Conservation (phyloP, 1,139 yeast genomes). For the Yamadazyma membranifaciens region DNA sequence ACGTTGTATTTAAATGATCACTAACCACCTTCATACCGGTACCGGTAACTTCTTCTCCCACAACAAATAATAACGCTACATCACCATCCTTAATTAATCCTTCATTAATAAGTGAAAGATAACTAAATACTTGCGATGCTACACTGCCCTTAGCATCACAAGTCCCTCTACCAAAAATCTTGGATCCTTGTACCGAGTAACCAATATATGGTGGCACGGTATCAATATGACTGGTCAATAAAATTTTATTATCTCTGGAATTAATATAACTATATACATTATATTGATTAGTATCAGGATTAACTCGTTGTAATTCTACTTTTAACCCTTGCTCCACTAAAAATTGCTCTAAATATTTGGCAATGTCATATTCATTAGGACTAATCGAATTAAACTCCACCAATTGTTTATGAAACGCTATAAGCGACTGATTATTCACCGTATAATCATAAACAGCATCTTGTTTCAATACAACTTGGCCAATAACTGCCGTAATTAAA, state of each 20-base stretch:
- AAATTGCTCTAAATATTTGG: conserved; percentile 31
- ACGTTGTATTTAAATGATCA: conserved; percentile 36
- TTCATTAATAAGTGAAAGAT: conserved; percentile 38
- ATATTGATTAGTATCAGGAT: conserved; percentile 26
- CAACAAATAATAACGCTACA: conserved; percentile 58
- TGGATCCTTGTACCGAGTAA: conserved; percentile 47
- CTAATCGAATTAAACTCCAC: conserved; percentile 36
- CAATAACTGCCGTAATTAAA: background rate
- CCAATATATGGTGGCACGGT: conserved; percentile 70
- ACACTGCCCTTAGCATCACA: conserved; percentile 71
- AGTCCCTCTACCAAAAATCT: conserved; percentile 64
- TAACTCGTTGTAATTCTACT: conserved; percentile 46
- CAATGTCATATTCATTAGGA: conserved; percentile 32
- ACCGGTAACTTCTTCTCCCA: conserved; percentile 68
- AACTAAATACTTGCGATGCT: conserved; percentile 59
- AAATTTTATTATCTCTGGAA: conserved; percentile 44
- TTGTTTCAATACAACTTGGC: background rate
- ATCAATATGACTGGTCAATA: conserved; percentile 66
- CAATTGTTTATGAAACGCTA: conserved; percentile 32
- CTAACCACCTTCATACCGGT: conserved; percentile 53
- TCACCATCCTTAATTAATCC: conserved; percentile 51
- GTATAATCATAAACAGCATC: background rate
- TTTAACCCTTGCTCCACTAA: conserved; percentile 45
- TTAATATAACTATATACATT: conserved; percentile 63
- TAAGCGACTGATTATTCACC: conserved; percentile 7